phyloP scores from a whole-genome alignment of 1,284 basidiomycete species.

The Pascua guehoae region DNA sequence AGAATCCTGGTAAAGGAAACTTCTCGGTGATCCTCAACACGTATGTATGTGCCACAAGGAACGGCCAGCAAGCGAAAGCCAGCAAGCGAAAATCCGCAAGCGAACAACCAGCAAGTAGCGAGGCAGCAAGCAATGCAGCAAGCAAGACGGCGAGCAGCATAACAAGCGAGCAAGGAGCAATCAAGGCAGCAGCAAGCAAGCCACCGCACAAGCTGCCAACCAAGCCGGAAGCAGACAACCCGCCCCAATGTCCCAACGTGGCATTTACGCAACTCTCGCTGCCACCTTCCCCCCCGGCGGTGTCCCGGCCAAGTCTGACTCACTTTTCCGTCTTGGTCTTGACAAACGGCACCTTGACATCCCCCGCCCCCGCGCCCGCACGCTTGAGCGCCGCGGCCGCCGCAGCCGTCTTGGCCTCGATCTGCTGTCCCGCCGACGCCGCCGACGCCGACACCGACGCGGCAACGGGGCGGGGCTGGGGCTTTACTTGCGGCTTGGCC shows the following conservation, averaged over 20 bases:
- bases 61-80: not conserved
- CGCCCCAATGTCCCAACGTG: not conserved
- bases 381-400: conserved; percentile 43
- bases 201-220: not conserved
- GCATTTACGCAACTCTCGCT: too few relatives aligned
- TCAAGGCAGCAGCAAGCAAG: too few relatives aligned
- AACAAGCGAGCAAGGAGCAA: too few relatives aligned
- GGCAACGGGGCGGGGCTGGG: too few relatives aligned
- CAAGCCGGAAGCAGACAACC: not conserved
- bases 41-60: too few relatives aligned
- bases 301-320: conserved; percentile 16
- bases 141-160: too few relatives aligned
- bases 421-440: conserved; percentile 2
- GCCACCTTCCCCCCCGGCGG: too few relatives aligned
- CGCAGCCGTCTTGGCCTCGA: conserved; percentile 41
- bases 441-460: conserved; percentile 1
- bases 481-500: conserved; percentile 2
- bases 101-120: too few relatives aligned
- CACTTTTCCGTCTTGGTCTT: conserved; percentile 46
- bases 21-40: not conserved
- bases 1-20: not conserved
- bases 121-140: too few relatives aligned
- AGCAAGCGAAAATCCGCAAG: not conserved
- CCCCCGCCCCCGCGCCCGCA: conserved; percentile 32
- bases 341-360: conserved; percentile 46